Evolutionary conservation across 768 basidiomycete genomes (phyloP).

Genomic region (Tricholoma saponaceum): DNA sequence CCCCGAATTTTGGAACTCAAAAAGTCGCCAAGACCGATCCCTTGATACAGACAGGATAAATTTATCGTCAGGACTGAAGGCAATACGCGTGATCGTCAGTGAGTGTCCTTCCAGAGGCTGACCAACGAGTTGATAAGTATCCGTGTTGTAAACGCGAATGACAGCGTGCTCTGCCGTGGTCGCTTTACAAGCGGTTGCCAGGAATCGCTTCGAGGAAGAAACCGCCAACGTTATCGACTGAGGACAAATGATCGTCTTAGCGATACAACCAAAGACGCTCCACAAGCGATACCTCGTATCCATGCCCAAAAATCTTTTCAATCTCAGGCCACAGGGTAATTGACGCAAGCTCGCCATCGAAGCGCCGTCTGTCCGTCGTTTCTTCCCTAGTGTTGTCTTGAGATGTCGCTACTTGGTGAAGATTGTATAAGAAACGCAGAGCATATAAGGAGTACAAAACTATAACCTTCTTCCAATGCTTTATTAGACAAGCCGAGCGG

Average conservation of each 20-base stretch:
- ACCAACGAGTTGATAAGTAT: conserved; percentile 67
- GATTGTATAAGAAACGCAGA: background rate
- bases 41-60: conserved; percentile 82
- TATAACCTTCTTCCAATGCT: conserved; percentile 67
- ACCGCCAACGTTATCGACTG: conserved; percentile 80
- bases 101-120: conserved; percentile 76
- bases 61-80: conserved; percentile 84
- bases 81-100: conserved; percentile 85
- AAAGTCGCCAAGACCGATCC: conserved; percentile 90
- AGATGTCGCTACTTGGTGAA: background rate
- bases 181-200: conserved; percentile 91
- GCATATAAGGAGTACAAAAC: conserved; percentile 6
- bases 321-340: conserved; percentile 94
- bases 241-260: background rate
- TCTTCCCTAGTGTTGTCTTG: background rate
- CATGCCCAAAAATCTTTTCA: conserved; percentile 97
- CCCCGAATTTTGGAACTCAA: conserved; percentile 40
- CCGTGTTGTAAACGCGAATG: conserved; percentile 75
- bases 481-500: conserved; percentile 95
- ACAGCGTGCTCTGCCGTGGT: conserved; percentile 86
- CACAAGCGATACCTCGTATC: conserved; percentile 73
- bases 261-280: background rate
- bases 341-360: conserved; percentile 86
- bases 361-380: conserved; percentile 42
- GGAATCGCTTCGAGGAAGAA: conserved; percentile 61